Evolutionary conservation across 2,329 filamentous ascomycete species (phyloP).

Genomic region (Claviceps spartinae): DNA sequence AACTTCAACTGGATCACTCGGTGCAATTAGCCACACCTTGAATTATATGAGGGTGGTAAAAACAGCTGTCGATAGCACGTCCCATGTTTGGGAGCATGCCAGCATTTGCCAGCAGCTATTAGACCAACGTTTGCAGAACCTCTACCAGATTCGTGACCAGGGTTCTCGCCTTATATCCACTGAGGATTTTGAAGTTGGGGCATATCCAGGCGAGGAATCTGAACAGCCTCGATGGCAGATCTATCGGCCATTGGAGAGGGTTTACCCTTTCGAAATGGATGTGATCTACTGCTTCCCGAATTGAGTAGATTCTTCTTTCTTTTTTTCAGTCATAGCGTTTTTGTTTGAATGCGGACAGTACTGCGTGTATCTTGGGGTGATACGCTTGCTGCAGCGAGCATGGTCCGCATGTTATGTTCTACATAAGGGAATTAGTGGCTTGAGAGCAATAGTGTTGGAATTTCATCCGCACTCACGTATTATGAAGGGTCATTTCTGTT

Average conservation of each 20-base stretch:
- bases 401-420: background rate
- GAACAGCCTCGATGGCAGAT: constrained; percentile 22
- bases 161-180: constrained; percentile 14
- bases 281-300: constrained; percentile 19
- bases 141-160: constrained; percentile 21
- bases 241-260: constrained; percentile 19
- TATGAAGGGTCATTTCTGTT: background rate
- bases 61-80: constrained; percentile 40
- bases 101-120: constrained; percentile 36
- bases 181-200: constrained; percentile 18
- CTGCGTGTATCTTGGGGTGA: background rate
- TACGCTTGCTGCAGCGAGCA: background rate
- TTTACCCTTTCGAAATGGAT: constrained; percentile 25
- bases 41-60: constrained; percentile 39
- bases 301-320: constrained; percentile 6
- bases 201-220: constrained; percentile 14
- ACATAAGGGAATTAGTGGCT: background rate
- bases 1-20: constrained; percentile 42
- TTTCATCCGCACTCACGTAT: constrained; percentile 3
- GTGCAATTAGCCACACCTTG: constrained; percentile 36
- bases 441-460: background rate
- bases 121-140: constrained; percentile 21
- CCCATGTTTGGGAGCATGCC: constrained; percentile 46
- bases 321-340: constrained; percentile 12
- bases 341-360: background rate